These are phyloP conservation scores for Leucaena leucocephala DNA, from an alignment of 306 rosid species.

Conservation along the genomic window DNA sequence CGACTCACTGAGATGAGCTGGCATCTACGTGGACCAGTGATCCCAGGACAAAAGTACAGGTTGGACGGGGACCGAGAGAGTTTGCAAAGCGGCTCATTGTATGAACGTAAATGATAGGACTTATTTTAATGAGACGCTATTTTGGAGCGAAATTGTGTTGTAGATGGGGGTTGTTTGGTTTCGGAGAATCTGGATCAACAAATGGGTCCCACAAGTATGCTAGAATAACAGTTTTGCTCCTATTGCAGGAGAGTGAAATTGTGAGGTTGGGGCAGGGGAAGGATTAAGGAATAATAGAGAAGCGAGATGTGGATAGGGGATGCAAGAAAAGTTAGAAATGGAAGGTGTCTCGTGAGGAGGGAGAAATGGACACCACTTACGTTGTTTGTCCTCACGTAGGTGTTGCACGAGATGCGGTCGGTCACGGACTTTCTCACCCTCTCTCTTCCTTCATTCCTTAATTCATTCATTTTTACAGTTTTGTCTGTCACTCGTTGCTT, in stretches of 20 bases:
- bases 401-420: constrained; percentile 50
- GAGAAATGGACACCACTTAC: constrained; percentile 31
- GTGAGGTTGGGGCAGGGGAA: not conserved
- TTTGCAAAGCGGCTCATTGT: not conserved
- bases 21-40: constrained; percentile 9
- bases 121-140: not conserved
- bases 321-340: not conserved
- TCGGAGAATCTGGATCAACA: not conserved
- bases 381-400: constrained; percentile 45
- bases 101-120: not conserved
- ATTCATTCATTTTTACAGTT: not conserved
- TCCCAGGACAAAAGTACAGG: not conserved
- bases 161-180: not conserved
- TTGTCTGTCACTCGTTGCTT: not conserved
- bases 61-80: not conserved
- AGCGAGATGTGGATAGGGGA: not conserved
- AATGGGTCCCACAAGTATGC: not conserved
- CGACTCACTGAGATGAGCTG: not conserved
- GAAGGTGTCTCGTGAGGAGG: constrained; percentile 41
- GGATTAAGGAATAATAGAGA: not conserved
- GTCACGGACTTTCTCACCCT: constrained; percentile 61
- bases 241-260: no score
- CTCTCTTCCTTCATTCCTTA: not conserved
- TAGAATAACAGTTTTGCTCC: not conserved
- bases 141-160: not conserved